These are phyloP conservation scores for Eucalyptus coolabah DNA, from an alignment of 345 rosid species.

Conservation along the genomic window DNA sequence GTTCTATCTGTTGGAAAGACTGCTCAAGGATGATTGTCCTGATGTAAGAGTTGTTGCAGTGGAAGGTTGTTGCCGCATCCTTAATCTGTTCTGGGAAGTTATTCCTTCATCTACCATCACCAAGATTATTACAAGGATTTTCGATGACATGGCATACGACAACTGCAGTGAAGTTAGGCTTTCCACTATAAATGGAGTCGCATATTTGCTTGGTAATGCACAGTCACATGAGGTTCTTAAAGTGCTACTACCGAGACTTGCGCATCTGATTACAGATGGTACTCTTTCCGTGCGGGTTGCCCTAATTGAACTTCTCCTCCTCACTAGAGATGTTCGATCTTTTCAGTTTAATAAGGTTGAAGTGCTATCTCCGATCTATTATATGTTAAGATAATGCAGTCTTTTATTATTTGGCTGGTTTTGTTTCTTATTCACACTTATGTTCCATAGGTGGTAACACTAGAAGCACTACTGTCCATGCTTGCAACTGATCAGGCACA, in stretches of 20 bases:
- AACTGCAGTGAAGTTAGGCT: constrained; percentile 72
- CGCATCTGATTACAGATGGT: constrained; percentile 58
- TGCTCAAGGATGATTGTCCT: constrained; percentile 79
- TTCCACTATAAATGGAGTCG: constrained; percentile 69
- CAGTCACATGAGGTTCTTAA: constrained; percentile 83
- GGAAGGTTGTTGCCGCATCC: constrained; percentile 86
- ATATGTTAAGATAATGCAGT: not conserved
- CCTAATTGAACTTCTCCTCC: constrained; percentile 68
- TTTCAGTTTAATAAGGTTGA: constrained; percentile 88
- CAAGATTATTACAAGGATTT: constrained; percentile 47
- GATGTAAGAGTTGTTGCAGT: constrained; percentile 88
- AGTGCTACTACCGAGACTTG: constrained; percentile 75
- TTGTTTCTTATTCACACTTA: not conserved
- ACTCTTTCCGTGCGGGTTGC: constrained; percentile 52
- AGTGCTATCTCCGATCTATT: not conserved
- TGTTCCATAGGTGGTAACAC: constrained; percentile 48
- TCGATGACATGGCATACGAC: constrained; percentile 68
- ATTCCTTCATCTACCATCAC: constrained; percentile 76
- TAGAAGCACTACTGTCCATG: constrained; percentile 47
- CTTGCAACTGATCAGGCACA: constrained; percentile 66
- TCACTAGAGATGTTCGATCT: constrained; percentile 43
- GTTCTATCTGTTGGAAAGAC: constrained; percentile 71
- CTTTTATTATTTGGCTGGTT: not conserved
- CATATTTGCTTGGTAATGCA: constrained; percentile 84
- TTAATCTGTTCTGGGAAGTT: constrained; percentile 90